These are phyloP conservation scores for Citrus reticulata DNA, from an alignment of 345 rosid genomes.

Conservation along the genomic window DNA sequence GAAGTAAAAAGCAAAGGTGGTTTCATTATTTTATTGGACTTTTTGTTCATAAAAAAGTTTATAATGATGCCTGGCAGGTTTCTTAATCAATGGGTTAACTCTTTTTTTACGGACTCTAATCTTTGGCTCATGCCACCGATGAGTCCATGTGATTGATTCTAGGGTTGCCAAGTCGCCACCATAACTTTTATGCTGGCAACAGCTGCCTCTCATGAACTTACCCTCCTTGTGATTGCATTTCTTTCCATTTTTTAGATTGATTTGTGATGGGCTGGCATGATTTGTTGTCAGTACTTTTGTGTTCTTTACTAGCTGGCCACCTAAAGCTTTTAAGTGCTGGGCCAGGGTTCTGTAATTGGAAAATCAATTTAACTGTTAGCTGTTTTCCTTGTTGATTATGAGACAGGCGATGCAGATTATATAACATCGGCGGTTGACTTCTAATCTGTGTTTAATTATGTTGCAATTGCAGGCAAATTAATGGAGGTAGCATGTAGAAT, in stretches of 20 bases:
- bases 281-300: constrained; percentile 1
- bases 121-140: constrained; percentile 2
- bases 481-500: constrained; percentile 83
- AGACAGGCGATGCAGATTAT: constrained; percentile 7
- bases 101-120: background rate
- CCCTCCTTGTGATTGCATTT: constrained; percentile 8
- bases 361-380: background rate
- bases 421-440: constrained; percentile 15
- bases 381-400: background rate
- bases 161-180: constrained; percentile 16
- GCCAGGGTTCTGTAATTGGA: background rate
- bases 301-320: constrained; percentile 6
- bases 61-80: background rate
- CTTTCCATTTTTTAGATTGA: background rate
- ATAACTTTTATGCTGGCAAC: constrained; percentile 17
- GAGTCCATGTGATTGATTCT: constrained; percentile 3
- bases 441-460: background rate
- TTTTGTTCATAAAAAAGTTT: background rate
- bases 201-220: constrained; percentile 27
- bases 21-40: background rate
- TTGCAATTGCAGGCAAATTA: constrained; percentile 63
- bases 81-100: background rate
- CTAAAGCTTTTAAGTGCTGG: background rate
- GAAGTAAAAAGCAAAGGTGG: background rate
- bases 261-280: constrained; percentile 22